Evolutionary conservation across 2,329 filamentous ascomycete species (phyloP), one percentile per base, ranked within the genome.

Genomic region (Hypoxylon sp.): DNA sequence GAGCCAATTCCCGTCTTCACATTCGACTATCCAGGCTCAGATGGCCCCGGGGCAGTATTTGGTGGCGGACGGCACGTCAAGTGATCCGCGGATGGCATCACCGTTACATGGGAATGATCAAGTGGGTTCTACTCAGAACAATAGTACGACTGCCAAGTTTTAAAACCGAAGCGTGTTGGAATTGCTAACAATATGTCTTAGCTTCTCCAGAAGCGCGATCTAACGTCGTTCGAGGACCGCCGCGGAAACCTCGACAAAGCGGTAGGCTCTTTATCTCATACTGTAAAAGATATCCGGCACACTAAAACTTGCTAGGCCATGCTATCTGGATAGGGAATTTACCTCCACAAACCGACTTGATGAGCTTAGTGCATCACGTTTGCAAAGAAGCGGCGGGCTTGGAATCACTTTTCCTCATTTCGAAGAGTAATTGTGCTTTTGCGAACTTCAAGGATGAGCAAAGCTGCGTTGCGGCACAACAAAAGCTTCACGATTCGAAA

Each of bases 301-400:
- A 27, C 61, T 32, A 55, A 69, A 9, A 45, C 37, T 51, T 21
- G 47, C 34, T 39, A 82, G 95, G 94, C 1, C 92, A 97, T 76
- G 95, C 95, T 0, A 89, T 98, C 19, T 98, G 96, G 95, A 93
- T 98, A 27, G 96, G 96, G 41, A 98, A 98, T 75, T 83, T 98
- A 0, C 94, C 95, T 3, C 91, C 93, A 0, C 91, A 93, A 51
- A 91, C 94, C 0, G 90, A 90, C 41, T 84, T 98, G 11, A 89
- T 93, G 79, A 91, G 87, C 63, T 82, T 98, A n/a, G 97, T 97
- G 55, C 89, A 96, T 64, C 92, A 97, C 76, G 96, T 97, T 62
- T 96, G 92, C 66, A 88, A 88, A 68, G 91, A 94, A 70, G 90
- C 93, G 0, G 86, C 85, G 0, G 87, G 94, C 1, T 88, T 98